Conservation (phyloP, 2,329 filamentous ascomycete genomes). For the Clarireedia hainanense region DNA sequence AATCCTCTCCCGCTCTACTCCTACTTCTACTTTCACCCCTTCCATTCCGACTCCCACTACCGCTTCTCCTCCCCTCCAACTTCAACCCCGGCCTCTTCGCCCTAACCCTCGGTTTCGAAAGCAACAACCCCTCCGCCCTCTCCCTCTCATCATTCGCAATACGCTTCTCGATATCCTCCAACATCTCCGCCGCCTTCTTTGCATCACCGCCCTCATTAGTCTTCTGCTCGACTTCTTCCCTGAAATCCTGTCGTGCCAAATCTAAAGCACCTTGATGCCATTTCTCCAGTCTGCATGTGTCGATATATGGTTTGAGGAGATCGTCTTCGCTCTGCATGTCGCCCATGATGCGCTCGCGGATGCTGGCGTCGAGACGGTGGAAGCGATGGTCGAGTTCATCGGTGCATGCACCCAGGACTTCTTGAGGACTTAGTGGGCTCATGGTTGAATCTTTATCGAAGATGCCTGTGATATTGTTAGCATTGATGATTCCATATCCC, state of each 20-base stretch:
- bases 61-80: constrained; percentile 16
- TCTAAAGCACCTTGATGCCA: constrained; percentile 49
- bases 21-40: constrained; percentile 15
- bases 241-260: constrained; percentile 32
- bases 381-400: constrained; percentile 55
- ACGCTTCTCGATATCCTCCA: constrained; percentile 22
- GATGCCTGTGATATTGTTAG: constrained; percentile 24
- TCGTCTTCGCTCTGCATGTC: constrained; percentile 69
- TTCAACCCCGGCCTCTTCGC: constrained; percentile 17
- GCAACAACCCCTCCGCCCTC: constrained; percentile 20
- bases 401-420: constrained; percentile 51
- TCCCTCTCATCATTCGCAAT: constrained; percentile 25
- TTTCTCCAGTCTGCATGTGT: constrained; percentile 59
- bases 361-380: constrained; percentile 50
- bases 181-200: constrained; percentile 12
- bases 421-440: constrained; percentile 43
- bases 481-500: constrained; percentile 21
- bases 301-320: constrained; percentile 54
- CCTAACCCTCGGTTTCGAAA: constrained; percentile 18
- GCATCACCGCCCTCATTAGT: constrained; percentile 21
- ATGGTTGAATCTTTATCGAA: constrained; percentile 34
- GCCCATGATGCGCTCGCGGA: constrained; percentile 58
- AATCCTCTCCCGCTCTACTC: constrained; percentile 11
- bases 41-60: constrained; percentile 9
- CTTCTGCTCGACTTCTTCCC: constrained; percentile 27